Evolutionary conservation across 2,329 filamentous ascomycete genomes (phyloP), one percentile per base, ranked within the genome.

Genomic region (Penicillium palitans): DNA sequence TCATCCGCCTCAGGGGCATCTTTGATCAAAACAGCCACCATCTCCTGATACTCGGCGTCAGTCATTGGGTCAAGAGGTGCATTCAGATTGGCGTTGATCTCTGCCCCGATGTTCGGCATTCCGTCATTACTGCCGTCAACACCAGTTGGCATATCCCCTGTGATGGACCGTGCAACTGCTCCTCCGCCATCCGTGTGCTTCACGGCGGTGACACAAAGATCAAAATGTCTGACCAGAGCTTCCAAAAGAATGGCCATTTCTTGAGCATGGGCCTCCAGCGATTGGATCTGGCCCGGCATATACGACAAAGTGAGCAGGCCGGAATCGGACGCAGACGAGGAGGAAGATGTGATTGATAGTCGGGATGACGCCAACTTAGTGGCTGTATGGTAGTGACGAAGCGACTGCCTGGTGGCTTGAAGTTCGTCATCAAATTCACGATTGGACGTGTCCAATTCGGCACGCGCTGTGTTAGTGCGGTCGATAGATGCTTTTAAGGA

Each of bases 161-260:
- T 76, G 42, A 80, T 88, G 62, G 86, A 88, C 51, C 84, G 83
- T 12, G 87, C 84, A 6, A 88, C 89, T 46, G 86, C 88, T 13
- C 87, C 86, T 6, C 88, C 90, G 31, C 89, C 90, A 77, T 96
- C 92, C 3, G 93, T 97, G 51, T 93, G 91, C 59, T 92, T 90
- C 44, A 97, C 88, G 0, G 93, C 93, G 1, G 89, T 93, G 15
- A 96, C 90, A 73, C 93, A 97, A 63, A 96, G 85, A 73, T 98
- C 93, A 72, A 96, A 97, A 76, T 98, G 93, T 27, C 84, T 85
- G 8, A 91, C 92, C 4, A 98, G 80, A 0, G 89, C 91, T 57
- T 91, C 85, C 2, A 98, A 84, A 6, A 91, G 83, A 57, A 88
- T 83, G 6, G 93, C 93, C 87, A 96, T 93, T 67, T 88, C 86